Conservation (phyloP, 306 rosid genomes). For the Prosopis cineraria region DNA sequence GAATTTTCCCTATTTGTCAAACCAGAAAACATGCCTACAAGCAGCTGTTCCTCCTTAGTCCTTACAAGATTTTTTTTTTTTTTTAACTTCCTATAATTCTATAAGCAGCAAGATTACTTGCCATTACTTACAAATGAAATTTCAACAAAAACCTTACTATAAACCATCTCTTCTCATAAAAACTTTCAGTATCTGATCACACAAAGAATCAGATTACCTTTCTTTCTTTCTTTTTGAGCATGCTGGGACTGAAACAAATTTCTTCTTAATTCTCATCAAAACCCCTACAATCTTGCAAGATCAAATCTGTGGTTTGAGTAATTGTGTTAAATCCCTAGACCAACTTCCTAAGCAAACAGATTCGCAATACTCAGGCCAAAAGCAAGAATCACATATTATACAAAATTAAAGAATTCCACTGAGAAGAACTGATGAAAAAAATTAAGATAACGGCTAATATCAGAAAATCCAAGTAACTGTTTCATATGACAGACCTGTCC, state of each 20-base stretch:
- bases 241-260: not conserved
- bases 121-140: conserved; percentile 9
- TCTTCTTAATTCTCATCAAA: not conserved
- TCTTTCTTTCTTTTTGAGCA: not conserved
- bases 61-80: too few species aligned
- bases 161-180: not conserved
- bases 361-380: not conserved
- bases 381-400: not conserved
- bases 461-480: conserved; percentile 17
- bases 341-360: not conserved
- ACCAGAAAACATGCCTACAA: not conserved
- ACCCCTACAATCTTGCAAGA: not conserved
- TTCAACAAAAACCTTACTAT: not conserved
- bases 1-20: not conserved
- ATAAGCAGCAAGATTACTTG: not conserved
- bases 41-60: not conserved
- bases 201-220: not conserved
- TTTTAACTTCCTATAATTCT: too few species aligned
- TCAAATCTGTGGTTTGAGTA: not conserved
- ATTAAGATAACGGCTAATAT: conserved; percentile 43
- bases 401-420: not conserved
- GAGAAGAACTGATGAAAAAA: conserved; percentile 10
- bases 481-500: conserved; percentile 70
- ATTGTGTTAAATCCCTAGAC: not conserved
- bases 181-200: not conserved